Evolutionary conservation across 139 green algal genomes (phyloP), one percentile per base, ranked within the genome.

Genomic region (Asterochloris erici): DNA sequence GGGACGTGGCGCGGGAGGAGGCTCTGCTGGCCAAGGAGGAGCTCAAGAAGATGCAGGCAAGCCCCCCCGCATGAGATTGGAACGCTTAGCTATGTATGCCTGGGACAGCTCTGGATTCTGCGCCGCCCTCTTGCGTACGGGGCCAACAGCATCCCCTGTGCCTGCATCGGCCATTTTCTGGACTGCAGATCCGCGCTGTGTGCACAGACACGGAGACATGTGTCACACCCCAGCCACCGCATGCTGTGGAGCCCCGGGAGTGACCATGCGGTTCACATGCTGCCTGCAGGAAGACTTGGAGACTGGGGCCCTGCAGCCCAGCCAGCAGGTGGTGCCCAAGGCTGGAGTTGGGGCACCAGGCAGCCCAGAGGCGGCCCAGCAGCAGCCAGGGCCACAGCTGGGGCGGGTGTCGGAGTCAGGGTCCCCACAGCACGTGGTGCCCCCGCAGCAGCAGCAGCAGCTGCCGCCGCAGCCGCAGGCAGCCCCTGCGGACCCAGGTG

Each of bases 1-100:
- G 94, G 27, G 92, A 98, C 81, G 92, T 93, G 68, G 95, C 94
- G 14, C 90, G 93, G 14, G 94, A 93, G 76, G 90, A 95, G 89
- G 90, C 93, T 60, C 73, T 91, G 78, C 84, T 91, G 81, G 68
- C 86, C 63, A 79, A 73, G 9, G 86, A 87, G 14, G 82, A 85
- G 79, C 80, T 89, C 62, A 88, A 86, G 77, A 81, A 90, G 85
- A 54, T 54, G 38, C 38, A 54, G 38, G 38, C 38, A 54, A 54
- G 38, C 38, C 38, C 38, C 38, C 6, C 4, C 38, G 6, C 38
- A 54, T 54, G 38, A 2, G 38, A 54, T 54, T 6, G 38, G 6
- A 10, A 6, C 38, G 38, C 38, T 6, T 54, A 6, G 38, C 6
- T 54, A 6, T 54, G 38, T 54, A 6, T 54, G 38, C 38, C 38